Evolutionary conservation across 73 alveolate genomes (phyloP), one percentile per base, ranked within the genome.

Genomic region (Durusdinium trenchii): DNA sequence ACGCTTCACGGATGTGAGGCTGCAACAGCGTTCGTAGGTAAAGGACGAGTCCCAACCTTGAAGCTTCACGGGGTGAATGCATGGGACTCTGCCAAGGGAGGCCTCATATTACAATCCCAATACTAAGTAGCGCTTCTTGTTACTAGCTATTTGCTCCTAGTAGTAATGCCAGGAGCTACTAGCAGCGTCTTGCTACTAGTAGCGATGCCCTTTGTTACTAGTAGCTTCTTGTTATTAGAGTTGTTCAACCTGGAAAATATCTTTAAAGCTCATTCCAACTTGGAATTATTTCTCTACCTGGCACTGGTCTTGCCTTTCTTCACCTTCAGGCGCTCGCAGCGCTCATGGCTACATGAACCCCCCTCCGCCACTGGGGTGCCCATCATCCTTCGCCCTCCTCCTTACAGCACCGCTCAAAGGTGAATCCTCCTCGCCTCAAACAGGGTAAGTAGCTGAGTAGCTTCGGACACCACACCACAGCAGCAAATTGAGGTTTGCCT

Each of bases 21-120:
- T 91, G 98, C 98, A 91, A 36, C 98, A 91, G 32, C 98, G 73
- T 3, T 91, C 98, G 50, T 69, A 91, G 90, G 90, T 91, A 57
- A 91, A 91, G 90, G 98, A 67, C 20, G 98, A 91, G 50, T 91
- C 98, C 98, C 98, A 91, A 40, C 98, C 98, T 91, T n/a, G n/a
- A n/a, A n/a, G n/a, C n/a, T n/a, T n/a, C n/a, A n/a, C n/a, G 54
- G 42, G 87, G n/a, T 4, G 35, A 14, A 38, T 76, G 87, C 32
- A 26, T 20, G 36, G 69, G 35, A n/a, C n/a, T n/a, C n/a, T 26
- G n/a, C n/a, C n/a, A n/a, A n/a, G n/a, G n/a, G n/a, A n/a, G n/a
- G n/a, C n/a, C n/a, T n/a, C n/a, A n/a, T n/a, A n/a, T n/a, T n/a
- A n/a, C n/a, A n/a, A n/a, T n/a, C n/a, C n/a, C n/a, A n/a, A n/a